These are phyloP conservation scores for Elongisporangium anandrum DNA, from an alignment of 352 stramenopile genomes.

Conservation along the genomic window DNA sequence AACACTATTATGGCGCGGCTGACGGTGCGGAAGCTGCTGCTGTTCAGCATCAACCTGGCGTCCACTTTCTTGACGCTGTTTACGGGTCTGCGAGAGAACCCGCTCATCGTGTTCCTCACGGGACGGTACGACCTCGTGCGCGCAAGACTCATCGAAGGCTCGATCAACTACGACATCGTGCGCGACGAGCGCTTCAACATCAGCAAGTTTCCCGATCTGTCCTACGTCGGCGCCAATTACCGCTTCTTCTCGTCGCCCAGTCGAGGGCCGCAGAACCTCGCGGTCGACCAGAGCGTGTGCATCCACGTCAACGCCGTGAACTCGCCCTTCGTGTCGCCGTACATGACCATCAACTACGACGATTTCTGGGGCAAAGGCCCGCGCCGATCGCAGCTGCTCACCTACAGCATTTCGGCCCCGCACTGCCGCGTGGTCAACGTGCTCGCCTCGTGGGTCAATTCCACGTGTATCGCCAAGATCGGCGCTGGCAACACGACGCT, in stretches of 20 bases:
- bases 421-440: conserved; percentile 31
- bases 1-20: not conserved
- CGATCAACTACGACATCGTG: conserved; percentile 43
- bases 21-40: conserved; percentile 10
- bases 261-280: conserved; percentile 14
- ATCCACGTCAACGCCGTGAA: conserved; percentile 25
- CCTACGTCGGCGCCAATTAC: conserved; percentile 19
- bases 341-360: conserved; percentile 19
- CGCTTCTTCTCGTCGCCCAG: conserved; percentile 23
- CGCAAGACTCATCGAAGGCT: conserved; percentile 20
- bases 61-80: conserved; percentile 43
- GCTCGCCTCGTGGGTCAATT: conserved; percentile 13
- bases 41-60: conserved; percentile 32
- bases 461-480: conserved; percentile 4
- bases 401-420: conserved; percentile 31
- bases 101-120: conserved; percentile 32
- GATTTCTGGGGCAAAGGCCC: conserved; percentile 22
- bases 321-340: conserved; percentile 10
- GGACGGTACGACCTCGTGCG: conserved; percentile 43
- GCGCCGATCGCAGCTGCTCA: conserved; percentile 16
- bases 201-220: conserved; percentile 21
- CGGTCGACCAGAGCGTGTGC: conserved; percentile 20
- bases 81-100: conserved; percentile 52
- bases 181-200: conserved; percentile 29
- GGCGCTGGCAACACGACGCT: conserved; percentile 9